Evolutionary conservation across 2,329 filamentous ascomycete genomes (phyloP).

Genomic region (Aspergillus spinulosporus): DNA sequence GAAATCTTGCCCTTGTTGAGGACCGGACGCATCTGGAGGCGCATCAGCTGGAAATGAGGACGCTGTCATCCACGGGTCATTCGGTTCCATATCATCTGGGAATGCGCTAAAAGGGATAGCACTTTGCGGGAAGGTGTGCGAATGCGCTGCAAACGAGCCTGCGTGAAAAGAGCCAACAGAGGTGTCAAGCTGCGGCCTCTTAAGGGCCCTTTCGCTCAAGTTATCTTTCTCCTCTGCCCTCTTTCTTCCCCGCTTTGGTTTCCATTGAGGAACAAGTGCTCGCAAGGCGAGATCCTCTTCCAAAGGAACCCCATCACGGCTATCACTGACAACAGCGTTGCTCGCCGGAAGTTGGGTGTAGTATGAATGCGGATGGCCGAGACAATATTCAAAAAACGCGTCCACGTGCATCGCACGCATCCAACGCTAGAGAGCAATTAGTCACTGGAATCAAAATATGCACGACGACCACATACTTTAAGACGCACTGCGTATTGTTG

Average conservation of each 20-base stretch:
- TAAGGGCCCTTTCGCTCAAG: constrained; percentile 57
- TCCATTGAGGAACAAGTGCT: constrained; percentile 74
- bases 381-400: constrained; percentile 88
- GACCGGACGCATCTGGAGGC: constrained; percentile 29
- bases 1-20: constrained; percentile 36
- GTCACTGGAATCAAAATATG: not conserved
- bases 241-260: constrained; percentile 63
- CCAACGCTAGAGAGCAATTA: constrained; percentile 65
- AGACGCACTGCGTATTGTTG: constrained; percentile 91
- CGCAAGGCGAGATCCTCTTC: constrained; percentile 88
- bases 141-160: constrained; percentile 42
- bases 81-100: constrained; percentile 54
- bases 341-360: constrained; percentile 72
- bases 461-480: constrained; percentile 60
- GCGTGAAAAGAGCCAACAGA: constrained; percentile 50
- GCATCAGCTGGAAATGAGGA: constrained; percentile 47
- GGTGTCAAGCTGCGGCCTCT: constrained; percentile 64
- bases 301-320: constrained; percentile 76
- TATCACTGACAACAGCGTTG: constrained; percentile 62
- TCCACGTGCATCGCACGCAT: constrained; percentile 96
- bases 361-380: constrained; percentile 75
- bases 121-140: constrained; percentile 53
- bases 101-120: constrained; percentile 55
- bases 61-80: constrained; percentile 41
- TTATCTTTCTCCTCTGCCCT: constrained; percentile 61